Evolutionary conservation across 306 rosid genomes (phyloP), one percentile per base, ranked within the genome.

Genomic region (Hippophae tibetana): DNA sequence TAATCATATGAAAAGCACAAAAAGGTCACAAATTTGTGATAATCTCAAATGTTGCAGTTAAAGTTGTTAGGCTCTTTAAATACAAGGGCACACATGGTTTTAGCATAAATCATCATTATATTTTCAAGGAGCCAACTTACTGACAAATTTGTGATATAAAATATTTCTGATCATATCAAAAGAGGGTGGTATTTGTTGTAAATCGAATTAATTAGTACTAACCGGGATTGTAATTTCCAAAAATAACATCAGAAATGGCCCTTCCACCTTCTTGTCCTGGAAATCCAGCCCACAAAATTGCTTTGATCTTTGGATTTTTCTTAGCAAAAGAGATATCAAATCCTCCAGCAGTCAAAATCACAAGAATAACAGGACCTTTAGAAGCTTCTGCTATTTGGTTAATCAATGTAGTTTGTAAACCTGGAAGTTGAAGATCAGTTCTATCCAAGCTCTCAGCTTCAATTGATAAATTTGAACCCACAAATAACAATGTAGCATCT

Each of bases 251-350:
- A 12, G 66, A 58, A n/a, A 74, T 68, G 41, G 70, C 74, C 5
- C 25, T 57, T 0, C 78, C 78, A 8, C 78, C 78, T 48, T 63
- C 57, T 42, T 74, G 58, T 9, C 78, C 78, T 9, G 78, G 78
- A 52, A 63, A 74, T n/a, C 53, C 61, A 26, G 47, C 63, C 68
- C 69, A 69, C 47, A 69, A 62, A 6, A 69, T 62, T 6, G 74
- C 50, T 12, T 55, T 56, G 52, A 62, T 62, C 7, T 62, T 48
- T 0, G 43, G 18, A 42, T 62, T 48, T 6, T 62, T 38, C 46
- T 62, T 56, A 42, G 69, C 74, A 14, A 62, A 62, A 3, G 27
- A 18, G 13, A 62, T 50, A 27, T 69, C 74, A 27, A 69, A 44
- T 14, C 58, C 46, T 5, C 69, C 74, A 1, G 68, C 74, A 26